Evolutionary conservation across 1,139 yeast genomes (phyloP).

Genomic region (Scheffersomyces cryptocercus): DNA sequence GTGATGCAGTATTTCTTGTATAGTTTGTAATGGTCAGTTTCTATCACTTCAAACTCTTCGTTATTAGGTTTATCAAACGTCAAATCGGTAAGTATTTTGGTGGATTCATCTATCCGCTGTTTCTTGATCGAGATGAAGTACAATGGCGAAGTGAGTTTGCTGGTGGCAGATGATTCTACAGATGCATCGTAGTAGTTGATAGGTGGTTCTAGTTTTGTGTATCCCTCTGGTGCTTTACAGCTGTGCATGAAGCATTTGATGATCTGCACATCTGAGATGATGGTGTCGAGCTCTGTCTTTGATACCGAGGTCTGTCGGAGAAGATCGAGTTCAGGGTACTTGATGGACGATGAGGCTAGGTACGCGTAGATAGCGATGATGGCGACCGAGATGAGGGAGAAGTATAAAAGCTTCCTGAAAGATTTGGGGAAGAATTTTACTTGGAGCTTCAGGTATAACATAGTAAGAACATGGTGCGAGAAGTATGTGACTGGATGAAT

Average conservation of each 20-base stretch:
- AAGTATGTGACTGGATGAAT: too few relatives aligned
- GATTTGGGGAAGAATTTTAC: background rate
- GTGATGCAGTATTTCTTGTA: constrained; percentile 8
- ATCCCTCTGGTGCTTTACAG: constrained; percentile 13
- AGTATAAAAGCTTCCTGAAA: background rate
- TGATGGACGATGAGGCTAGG: background rate
- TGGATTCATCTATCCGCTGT: constrained; percentile 10
- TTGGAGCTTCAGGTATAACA: too few relatives aligned
- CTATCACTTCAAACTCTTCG: constrained; percentile 3
- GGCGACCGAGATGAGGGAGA: background rate
- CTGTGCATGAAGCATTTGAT: constrained; percentile 11
- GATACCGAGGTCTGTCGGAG: background rate
- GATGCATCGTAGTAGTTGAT: constrained; percentile 5
- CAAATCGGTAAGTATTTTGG: constrained; percentile 15
- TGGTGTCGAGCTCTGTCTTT: background rate
- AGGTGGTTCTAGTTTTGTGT: constrained; percentile 12
- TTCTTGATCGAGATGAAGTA: constrained; percentile 15
- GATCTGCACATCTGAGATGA: constrained; percentile 12
- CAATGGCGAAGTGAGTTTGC: background rate
- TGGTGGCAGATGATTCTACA: background rate
- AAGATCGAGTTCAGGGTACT: background rate
- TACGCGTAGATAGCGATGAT: background rate
- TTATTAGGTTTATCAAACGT: constrained; percentile 3
- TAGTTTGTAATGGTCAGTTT: constrained; percentile 6
- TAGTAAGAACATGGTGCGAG: too few relatives aligned